A percentile compares a stretch with the other conserved stretches of the same genome.
phyloP scores from a whole-genome alignment of 345 rosid genomes.

The Salix udensis region DNA sequence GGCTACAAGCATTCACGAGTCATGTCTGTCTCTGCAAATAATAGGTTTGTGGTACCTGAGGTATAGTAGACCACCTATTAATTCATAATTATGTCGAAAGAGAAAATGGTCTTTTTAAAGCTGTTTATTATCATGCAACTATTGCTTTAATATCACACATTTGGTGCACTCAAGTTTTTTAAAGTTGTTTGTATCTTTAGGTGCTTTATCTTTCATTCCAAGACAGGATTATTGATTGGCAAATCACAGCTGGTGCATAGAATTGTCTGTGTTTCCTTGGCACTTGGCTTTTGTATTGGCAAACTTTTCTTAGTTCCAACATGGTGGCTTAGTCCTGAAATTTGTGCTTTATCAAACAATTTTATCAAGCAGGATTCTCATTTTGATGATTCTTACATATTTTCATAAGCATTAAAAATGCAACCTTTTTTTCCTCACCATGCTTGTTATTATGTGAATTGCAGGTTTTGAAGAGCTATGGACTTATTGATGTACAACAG shows the following conservation, averaged over 20 bases:
- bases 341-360: neutral
- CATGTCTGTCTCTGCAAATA: neutral
- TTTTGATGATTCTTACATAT: neutral
- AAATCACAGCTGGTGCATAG: no score
- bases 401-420: neutral
- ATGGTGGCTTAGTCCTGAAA: neutral
- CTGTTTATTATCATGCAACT: no score
- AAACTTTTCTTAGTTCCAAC: neutral
- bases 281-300: no score
- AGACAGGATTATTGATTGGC: no score
- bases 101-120: no score
- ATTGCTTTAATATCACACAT: no score
- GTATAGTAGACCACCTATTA: neutral
- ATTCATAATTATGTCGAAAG: no score
- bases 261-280: no score
- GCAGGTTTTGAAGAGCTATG: conserved; percentile 79
- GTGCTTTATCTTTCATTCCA: no score
- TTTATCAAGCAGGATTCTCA: neutral
- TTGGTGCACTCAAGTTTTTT: no score
- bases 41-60: neutral
- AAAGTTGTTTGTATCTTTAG: no score
- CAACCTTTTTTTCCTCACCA: neutral
- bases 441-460: neutral
- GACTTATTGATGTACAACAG: conserved; percentile 63
- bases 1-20: neutral